phyloP scores from a whole-genome alignment of 495 filamentous ascomycete species.

The Penicillium paradoxum region DNA sequence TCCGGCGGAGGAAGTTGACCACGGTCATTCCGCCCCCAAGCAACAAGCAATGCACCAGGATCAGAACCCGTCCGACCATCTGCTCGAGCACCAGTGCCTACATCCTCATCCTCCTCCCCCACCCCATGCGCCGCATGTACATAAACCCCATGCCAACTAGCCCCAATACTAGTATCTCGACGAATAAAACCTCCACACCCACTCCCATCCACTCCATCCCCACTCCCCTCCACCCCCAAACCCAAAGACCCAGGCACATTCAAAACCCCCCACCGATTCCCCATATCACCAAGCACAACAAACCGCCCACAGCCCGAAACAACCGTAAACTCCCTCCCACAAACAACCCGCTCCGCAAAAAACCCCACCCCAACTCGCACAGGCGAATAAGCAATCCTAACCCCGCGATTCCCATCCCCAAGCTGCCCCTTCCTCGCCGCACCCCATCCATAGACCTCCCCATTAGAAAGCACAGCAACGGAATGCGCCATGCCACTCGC shows the following conservation, averaged over 20 bases:
- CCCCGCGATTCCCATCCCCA: conserved; percentile 40
- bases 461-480: conserved; percentile 66
- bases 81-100: neutral
- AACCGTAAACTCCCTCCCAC: conserved; percentile 79
- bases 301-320: conserved; percentile 52
- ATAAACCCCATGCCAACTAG: conserved; percentile 81
- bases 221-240: conserved; percentile 9
- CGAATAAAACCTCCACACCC: neutral
- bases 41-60: conserved; percentile 15
- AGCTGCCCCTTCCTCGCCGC: conserved; percentile 79
- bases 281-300: conserved; percentile 54
- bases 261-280: conserved; percentile 59
- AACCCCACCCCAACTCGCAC: conserved; percentile 52
- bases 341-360: conserved; percentile 53
- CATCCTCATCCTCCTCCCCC: neutral
- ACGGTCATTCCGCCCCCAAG: conserved; percentile 76
- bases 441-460: conserved; percentile 85
- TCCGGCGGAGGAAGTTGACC: conserved; percentile 66
- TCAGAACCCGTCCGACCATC: neutral
- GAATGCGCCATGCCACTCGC: conserved; percentile 73
- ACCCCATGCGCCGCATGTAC: conserved; percentile 35
- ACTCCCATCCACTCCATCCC: neutral
- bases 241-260: conserved; percentile 30
- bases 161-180: conserved; percentile 41
- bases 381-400: conserved; percentile 52